Evolutionary conservation across 2,329 filamentous ascomycete genomes (phyloP), one percentile per base, ranked within the genome.

Genomic region (Cordyceps militaris): DNA sequence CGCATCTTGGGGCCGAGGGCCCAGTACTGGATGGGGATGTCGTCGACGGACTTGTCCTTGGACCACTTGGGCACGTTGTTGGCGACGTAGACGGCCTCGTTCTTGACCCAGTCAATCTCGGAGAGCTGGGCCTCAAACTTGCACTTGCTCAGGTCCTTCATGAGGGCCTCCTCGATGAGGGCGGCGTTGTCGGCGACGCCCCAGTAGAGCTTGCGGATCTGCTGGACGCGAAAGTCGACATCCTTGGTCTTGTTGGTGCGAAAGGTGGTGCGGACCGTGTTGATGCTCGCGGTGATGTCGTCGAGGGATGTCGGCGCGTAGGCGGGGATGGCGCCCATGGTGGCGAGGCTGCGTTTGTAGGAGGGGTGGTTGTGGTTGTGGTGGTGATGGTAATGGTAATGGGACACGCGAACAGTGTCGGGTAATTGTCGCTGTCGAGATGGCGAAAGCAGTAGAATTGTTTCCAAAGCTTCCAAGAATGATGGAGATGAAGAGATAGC

Each of bases 151-250:
- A 97, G 76, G 69, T 99, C 94, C 65, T 82, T 79, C 69, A 82
- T 79, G 69, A 91, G 82, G 23, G 93, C 91, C 70, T 90, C 88
- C 63, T 84, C 69, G 61, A 97, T 79, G 64, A 87, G 81, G 47
- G 84, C 77, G 58, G 85, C 80, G 70, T 89, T 86, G 77, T 97
- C 93, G 63, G 85, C 85, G 64, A 97, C 72, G 8, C 83, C 91
- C 94, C 94, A 97, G 78, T 96, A 97, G 58, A 97, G 85, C 80
- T 91, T 93, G 65, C 92, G 88, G 61, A 99, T 84, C 79, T 97
- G 94, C 56, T 84, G 79, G 62, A 92, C 78, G 62, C 94, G 86
- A 76, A 88, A 97, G 66, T 89, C 82, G 60, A 97, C 70, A 56
- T 89, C 81, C 69, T 91, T 91, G 44, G 92, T 97, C 74, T 87